Evolutionary conservation across 352 stramenopile genomes (phyloP), one percentile per base, ranked within the genome.

Genomic region (Phytophthora lateralis): DNA sequence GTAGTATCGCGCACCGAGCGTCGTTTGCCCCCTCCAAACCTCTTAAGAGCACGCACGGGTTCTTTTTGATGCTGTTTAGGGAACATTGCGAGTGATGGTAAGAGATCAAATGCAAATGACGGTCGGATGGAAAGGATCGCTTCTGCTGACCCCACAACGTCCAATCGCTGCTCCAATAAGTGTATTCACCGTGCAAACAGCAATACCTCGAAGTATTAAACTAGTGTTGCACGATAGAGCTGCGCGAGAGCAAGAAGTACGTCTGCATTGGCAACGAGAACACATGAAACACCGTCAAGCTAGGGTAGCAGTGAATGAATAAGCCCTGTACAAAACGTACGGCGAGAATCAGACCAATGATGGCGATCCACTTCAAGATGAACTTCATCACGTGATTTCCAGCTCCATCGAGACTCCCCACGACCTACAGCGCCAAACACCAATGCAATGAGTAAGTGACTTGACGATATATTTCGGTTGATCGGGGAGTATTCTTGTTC

Each of bases 351-450:
- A 89, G 63, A 4, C 51, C 55, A 4, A 88, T 41, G 56, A 80
- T 71, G 55, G 90, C 39, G 60, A 80, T 10, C 80, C 80, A 90
- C 67, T 91, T 91, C 18, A 82, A 35, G 4, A 87, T 24, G 63
- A 82, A 90, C 18, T 75, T 67, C 47, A 76, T 47, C 32, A 88
- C 64, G 39, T 78, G 73, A 11, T 66, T 69, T 6, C 64, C 67
- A 9, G 81, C 59, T 38, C 82, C 80, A 35, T 90, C 80, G 11
- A 91, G 71, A 42, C 80, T 89, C 35, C 79, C 69, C 46, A 91
- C 82, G 30, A 91, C 52, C 80, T 90, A n/a, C 2, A 43, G 5
- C 30, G 43, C 4, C 38, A 41, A 47, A 20, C 8, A 21, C 29
- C 24, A 38, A 27, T 27, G 2, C 14, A 20, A 45, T 11, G 20